A percentile compares a stretch with the other conserved stretches of the same genome.
Evolutionary conservation across 257 asterid genomes (phyloP).

Genomic region (Jasminum sambac): DNA sequence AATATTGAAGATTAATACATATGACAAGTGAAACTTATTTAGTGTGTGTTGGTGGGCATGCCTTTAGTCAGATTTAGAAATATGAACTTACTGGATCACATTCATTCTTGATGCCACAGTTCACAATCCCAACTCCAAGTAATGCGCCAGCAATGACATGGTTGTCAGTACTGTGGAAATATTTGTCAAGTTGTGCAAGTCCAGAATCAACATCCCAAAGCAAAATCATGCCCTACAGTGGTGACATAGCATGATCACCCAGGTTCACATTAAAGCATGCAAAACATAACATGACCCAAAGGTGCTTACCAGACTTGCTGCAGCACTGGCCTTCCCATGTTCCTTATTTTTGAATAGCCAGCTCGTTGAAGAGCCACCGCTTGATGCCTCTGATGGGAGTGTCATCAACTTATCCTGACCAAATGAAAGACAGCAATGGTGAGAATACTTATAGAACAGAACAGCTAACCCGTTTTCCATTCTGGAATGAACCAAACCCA

Average conservation of each 20-base stretch:
- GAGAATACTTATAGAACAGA: slow-evolving; percentile 9
- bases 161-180: slow-evolving; percentile 76
- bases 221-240: slow-evolving; percentile 80
- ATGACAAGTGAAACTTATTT: neutral
- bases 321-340: slow-evolving; percentile 95
- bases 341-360: slow-evolving; percentile 96
- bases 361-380: slow-evolving; percentile 71
- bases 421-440: neutral
- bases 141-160: slow-evolving; percentile 83
- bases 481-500: neutral
- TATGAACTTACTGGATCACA: slow-evolving; percentile 83
- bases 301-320: slow-evolving; percentile 82
- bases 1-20: slow-evolving; percentile 7
- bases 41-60: neutral
- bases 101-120: slow-evolving; percentile 71
- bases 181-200: slow-evolving; percentile 92
- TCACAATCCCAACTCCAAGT: slow-evolving; percentile 90
- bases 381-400: slow-evolving; percentile 73
- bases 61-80: neutral
- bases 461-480: neutral
- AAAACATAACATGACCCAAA: neutral
- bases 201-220: slow-evolving; percentile 98
- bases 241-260: slow-evolving; percentile 23
- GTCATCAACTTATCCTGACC: slow-evolving; percentile 94
- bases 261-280: neutral